A percentile compares a stretch with the other conserved stretches of the same genome.
These are phyloP conservation scores for Ciborinia camelliae DNA, from an alignment of 2,329 filamentous ascomycete species.

Conservation along the genomic window DNA sequence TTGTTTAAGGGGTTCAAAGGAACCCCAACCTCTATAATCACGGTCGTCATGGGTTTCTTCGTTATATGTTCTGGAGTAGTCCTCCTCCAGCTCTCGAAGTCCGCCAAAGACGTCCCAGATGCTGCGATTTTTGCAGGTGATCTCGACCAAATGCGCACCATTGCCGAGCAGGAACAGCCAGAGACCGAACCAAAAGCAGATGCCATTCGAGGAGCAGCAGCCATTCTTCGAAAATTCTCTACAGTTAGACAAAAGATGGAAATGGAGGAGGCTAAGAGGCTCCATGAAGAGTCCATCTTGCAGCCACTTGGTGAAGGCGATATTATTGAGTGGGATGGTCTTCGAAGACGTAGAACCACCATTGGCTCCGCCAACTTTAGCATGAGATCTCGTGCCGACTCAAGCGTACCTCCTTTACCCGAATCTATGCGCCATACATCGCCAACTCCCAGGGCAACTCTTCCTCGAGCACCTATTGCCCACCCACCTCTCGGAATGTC, in stretches of 20 bases:
- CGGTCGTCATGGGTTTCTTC: conserved; percentile 89
- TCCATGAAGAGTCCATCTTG: conserved; percentile 77
- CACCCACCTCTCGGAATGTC: conserved; percentile 88
- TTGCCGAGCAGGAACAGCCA: conserved; percentile 92
- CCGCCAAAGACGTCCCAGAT: conserved; percentile 94
- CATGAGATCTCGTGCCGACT: conserved; percentile 30
- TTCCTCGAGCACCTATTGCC: conserved; percentile 36
- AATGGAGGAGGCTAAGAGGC: conserved; percentile 70
- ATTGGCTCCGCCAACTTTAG: conserved; percentile 35
- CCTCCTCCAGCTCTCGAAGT: conserved; percentile 92
- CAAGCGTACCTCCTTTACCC: conserved; percentile 32
- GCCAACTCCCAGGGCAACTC: conserved; percentile 21
- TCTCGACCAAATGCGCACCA: conserved; percentile 90
- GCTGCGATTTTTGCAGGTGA: conserved; percentile 88
- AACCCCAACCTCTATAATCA: conserved; percentile 73
- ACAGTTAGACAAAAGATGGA: conserved; percentile 73
- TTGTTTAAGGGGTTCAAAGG: conserved; percentile 94
- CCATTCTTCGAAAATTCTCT: conserved; percentile 82
- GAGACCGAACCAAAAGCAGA: conserved; percentile 96
- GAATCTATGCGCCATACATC: conserved; percentile 32
- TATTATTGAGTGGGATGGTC: conserved; percentile 80
- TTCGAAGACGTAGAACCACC: conserved; percentile 68
- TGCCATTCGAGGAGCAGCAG: conserved; percentile 85
- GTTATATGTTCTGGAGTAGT: conserved; percentile 92
- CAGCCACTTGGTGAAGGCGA: conserved; percentile 76